phyloP scores from a whole-genome alignment of 768 basidiomycete species.

The Hygrocybe punicea region DNA sequence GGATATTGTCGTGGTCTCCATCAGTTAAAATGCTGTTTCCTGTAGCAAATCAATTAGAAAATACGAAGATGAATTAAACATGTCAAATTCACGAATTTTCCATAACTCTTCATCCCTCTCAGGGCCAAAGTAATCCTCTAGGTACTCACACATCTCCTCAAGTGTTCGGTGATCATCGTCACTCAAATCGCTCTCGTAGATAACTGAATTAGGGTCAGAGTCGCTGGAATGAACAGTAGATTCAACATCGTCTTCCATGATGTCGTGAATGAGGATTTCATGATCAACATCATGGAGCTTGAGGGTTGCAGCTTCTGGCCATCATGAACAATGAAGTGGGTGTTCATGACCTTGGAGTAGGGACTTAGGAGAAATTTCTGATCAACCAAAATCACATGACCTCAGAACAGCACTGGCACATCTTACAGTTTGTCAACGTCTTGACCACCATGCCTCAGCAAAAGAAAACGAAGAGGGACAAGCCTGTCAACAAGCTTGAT shows the following conservation, averaged over 20 bases:
- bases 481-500: neutral
- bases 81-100: slow-evolving; percentile 10
- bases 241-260: neutral
- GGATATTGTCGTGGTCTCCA: slow-evolving; percentile 16
- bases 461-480: too few species aligned
- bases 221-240: neutral
- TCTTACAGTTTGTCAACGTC: too few species aligned
- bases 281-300: too few species aligned
- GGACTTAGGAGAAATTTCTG: neutral
- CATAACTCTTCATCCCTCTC: slow-evolving; percentile 6
- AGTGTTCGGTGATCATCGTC: neutral
- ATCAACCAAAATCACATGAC: too few species aligned
- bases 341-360: neutral
- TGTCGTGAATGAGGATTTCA: neutral
- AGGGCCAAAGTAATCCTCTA: slow-evolving; percentile 7
- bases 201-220: neutral
- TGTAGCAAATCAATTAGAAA: neutral
- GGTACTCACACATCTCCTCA: slow-evolving; percentile 2
- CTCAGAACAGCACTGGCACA: too few species aligned
- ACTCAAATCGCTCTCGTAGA: neutral
- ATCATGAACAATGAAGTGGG: neutral
- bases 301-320: too few species aligned
- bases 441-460: too few species aligned
- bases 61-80: slow-evolving; percentile 3
- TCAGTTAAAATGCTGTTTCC: slow-evolving; percentile 19